A percentile compares a stretch with the other conserved stretches of the same genome.
These are phyloP conservation scores for Dendrobium catenatum DNA, from an alignment of 106 monocot species.

Conservation along the genomic window DNA sequence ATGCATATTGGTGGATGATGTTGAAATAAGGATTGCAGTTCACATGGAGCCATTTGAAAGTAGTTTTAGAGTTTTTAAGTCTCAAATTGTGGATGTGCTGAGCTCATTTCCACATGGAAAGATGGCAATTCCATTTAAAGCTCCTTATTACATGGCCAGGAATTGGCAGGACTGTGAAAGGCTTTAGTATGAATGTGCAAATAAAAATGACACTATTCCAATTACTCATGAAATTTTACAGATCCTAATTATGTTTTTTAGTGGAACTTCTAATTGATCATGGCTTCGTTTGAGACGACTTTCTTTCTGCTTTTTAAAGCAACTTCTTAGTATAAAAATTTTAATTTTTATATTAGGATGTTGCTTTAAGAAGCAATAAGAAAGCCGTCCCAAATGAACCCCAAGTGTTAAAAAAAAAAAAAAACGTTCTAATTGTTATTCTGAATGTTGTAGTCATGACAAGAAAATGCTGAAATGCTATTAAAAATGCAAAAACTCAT, in stretches of 20 bases:
- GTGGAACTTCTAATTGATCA: not conserved
- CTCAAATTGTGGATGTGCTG: not conserved
- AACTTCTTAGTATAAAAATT: too few species aligned
- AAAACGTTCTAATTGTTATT: not conserved
- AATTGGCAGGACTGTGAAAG: not conserved
- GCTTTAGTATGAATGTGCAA: not conserved
- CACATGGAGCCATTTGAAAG: slow-evolving; percentile 10
- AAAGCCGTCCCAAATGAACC: too few species aligned
- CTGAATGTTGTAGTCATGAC: not conserved
- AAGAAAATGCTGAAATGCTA: not conserved
- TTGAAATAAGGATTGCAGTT: not conserved
- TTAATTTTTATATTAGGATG: too few species aligned
- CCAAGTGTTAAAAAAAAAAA: too few species aligned
- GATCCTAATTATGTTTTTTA: not conserved
- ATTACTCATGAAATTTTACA: not conserved
- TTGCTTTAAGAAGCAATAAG: too few species aligned
- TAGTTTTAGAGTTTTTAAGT: not conserved
- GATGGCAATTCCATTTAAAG: not conserved
- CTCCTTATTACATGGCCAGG: not conserved
- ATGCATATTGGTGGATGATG: not conserved
- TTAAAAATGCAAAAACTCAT: not conserved
- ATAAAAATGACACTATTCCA: not conserved
- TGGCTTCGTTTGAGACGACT: too few species aligned
- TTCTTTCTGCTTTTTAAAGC: too few species aligned
- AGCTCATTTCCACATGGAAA: slow-evolving; percentile 1